A percentile compares a stretch with the other conserved stretches of the same genome.
Conservation (phyloP, 2,329 filamentous ascomycete genomes). For the Penicillium sp. region DNA sequence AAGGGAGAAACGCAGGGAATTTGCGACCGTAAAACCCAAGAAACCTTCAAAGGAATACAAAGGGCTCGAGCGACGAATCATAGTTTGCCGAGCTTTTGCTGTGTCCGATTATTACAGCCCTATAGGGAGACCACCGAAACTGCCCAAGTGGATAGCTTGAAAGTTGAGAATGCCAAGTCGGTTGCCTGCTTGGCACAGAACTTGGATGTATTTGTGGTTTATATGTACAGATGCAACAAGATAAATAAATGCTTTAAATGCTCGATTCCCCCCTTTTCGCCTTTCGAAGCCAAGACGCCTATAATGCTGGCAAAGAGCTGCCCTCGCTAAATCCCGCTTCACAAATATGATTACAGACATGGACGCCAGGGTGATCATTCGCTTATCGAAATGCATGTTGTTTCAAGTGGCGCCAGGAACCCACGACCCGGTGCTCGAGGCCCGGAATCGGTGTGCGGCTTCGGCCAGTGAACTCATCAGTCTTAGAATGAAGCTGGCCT, state of each 20-base stretch:
- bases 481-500: constrained; percentile 34
- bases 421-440: constrained; percentile 35
- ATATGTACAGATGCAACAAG: constrained; percentile 3
- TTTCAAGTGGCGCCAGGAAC: constrained; percentile 38
- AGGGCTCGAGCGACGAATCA: background rate
- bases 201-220: background rate
- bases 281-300: constrained; percentile 15
- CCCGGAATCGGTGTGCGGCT: constrained; percentile 30
- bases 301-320: constrained; percentile 16
- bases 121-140: background rate
- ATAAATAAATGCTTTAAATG: constrained; percentile 10
- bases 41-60: background rate
- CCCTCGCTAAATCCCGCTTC: background rate
- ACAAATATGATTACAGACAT: constrained; percentile 23
- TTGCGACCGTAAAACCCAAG: background rate
- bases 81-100: background rate
- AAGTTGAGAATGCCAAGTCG: constrained; percentile 2
- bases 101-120: background rate
- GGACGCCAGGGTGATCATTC: background rate
- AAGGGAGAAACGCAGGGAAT: background rate
- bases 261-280: background rate
- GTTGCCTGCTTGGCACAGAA: constrained; percentile 3
- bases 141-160: background rate
- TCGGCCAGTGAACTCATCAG: constrained; percentile 35
- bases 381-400: constrained; percentile 36